Evolutionary conservation across 306 rosid genomes (phyloP).

Genomic region (Ochetophila trinervis): DNA sequence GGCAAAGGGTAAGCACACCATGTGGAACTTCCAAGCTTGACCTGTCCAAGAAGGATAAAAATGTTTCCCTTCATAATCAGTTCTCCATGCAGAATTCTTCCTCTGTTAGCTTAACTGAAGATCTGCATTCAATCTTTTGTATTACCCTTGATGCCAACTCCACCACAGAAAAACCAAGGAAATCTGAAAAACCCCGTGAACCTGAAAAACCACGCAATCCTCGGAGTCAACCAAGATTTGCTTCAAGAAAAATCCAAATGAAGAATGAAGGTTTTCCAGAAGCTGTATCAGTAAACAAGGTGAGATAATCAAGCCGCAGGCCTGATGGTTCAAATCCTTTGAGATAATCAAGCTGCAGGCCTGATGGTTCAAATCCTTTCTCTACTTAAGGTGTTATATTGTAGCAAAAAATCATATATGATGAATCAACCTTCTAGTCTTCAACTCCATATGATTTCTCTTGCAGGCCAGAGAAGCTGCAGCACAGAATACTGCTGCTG

Average conservation of each 20-base stretch:
- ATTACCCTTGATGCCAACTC: not conserved
- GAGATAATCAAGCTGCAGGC: conserved; percentile 12
- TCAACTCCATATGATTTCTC: conserved; percentile 15
- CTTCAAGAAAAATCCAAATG: conserved; percentile 26
- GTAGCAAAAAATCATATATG: conserved; percentile 1
- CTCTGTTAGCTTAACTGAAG: conserved; percentile 22
- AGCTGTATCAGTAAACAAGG: conserved; percentile 33
- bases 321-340: not conserved
- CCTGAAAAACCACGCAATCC: too few species aligned
- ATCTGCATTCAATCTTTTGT: not conserved
- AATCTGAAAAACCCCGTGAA: too few species aligned
- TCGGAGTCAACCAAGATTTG: not conserved
- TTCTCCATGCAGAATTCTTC: conserved; percentile 15
- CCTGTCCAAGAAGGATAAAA: not conserved
- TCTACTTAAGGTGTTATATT: conserved; percentile 14
- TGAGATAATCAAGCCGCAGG: conserved; percentile 29
- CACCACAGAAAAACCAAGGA: not conserved
- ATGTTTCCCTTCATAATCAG: conserved; percentile 5
- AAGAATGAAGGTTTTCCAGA: conserved; percentile 17
- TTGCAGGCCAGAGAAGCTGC: conserved; percentile 37
- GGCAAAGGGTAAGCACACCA: conserved; percentile 12
- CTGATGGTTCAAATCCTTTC: conserved; percentile 4
- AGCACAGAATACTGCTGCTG: not conserved
- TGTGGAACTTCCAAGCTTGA: conserved; percentile 16
- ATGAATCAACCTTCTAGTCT: not conserved